Base-by-base conservation (phyloP, 2,329 filamentous ascomycete genomes). In the Alternaria panax region DNA sequence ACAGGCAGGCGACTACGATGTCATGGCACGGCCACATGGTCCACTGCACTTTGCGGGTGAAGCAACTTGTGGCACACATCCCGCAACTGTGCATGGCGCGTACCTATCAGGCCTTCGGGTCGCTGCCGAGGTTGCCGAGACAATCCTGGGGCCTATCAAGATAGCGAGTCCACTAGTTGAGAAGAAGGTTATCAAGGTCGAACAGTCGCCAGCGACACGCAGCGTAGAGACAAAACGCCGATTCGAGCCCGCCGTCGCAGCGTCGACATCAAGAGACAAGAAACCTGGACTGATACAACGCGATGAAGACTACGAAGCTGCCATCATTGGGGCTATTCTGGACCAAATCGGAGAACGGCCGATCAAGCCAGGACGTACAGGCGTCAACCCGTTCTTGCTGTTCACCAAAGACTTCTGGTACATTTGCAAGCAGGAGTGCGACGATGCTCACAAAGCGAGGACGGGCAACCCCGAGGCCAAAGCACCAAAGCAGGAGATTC, bases 1-100 rank as follows among this genome's bases (percentile, higher is more conserved):
- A 78, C 85, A 88, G 51, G 87, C 91, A 2, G 91, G 93, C 52
- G 95, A 99, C 75, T 99, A 99, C 78, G 92, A 98, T 75, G 83
- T 88, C 30, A 97, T 99, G 92, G 92, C 95, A 2, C 86, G 87
- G 48, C 83, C 91, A 1, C 84, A 97, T 30, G 93, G 92, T 30
- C 96, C 96, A 65, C 82, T 99, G 8, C 92, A 94, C 78, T 99
- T 99, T 78, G 95, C 94, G 16, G 95, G 95, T 47, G 95, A 99
- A 79, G 95, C 97, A 61, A 99, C 96, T 1, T 97, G 92, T 69
- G 93, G 92, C 46, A 97, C 93, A 0, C 93, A 99, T 75, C 95
- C 96, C 12, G 95, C 96, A 30, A 99, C 95, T 2, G 95, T 99
- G 0, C 95, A 99, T 68, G 95, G 95, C 6, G 96, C 95, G 8